Conservation (phyloP, 306 rosid genomes). For the Fagus sylvatica region DNA sequence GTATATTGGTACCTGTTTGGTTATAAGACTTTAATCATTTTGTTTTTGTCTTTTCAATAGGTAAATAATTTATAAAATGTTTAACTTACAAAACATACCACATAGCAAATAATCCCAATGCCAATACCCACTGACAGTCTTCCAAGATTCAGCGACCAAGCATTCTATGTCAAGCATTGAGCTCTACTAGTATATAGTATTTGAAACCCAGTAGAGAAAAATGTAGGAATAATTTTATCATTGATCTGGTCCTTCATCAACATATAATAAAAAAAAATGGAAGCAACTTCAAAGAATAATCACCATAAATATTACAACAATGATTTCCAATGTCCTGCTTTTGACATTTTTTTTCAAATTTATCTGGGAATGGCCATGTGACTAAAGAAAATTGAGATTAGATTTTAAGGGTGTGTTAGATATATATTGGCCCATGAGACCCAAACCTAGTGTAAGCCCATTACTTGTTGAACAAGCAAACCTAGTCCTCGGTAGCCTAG, state of each 20-base stretch:
- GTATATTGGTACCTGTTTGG: conserved; percentile 64
- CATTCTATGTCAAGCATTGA: conserved; percentile 49
- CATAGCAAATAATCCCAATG: conserved; percentile 72
- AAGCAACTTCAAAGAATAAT: neutral
- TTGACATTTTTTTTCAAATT: neutral
- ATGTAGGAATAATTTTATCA: too few species aligned
- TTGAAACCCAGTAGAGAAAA: neutral
- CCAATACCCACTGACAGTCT: conserved; percentile 76
- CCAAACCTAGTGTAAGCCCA: too few species aligned
- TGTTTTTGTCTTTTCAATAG: neutral
- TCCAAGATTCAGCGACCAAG: conserved; percentile 80
- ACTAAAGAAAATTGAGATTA: too few species aligned
- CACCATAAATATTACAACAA: neutral
- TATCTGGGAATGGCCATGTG: neutral
- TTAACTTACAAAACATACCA: conserved; percentile 47
- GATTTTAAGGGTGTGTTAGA: too few species aligned
- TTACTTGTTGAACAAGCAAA: too few species aligned
- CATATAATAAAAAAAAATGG: too few species aligned
- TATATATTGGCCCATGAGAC: too few species aligned
- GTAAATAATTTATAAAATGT: conserved; percentile 1
- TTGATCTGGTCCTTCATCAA: too few species aligned
- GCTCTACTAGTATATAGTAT: neutral
- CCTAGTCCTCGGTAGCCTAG: too few species aligned
- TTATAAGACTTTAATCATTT: neutral
- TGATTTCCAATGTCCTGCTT: neutral